Base-by-base conservation (phyloP, 179 eudicot species). In the Beta lomatogona region DNA sequence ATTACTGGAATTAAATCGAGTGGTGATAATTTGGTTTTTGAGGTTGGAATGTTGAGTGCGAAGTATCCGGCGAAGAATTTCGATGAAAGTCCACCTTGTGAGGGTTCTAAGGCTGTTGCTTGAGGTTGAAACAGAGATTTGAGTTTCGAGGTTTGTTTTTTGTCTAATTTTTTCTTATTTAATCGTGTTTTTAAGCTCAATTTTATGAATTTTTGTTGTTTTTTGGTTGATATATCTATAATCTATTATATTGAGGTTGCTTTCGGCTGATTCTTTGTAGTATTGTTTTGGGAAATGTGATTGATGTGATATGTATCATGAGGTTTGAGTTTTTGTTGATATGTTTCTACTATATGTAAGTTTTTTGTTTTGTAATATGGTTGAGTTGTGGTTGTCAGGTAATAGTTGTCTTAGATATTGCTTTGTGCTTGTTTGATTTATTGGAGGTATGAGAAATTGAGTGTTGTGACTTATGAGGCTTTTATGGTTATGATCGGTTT, bases 41-140 rank as follows among this genome's bases (percentile, higher is more conserved):
- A 93, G 85, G 95, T 93, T 61, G 97, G 97, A n/a, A 60, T 89
- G 86, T 87, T 90, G 66, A 81, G 87, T 50, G 95, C 92, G 8
- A 92, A 92, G 79, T 92, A 92, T 75, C 94, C 95, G 2, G 81
- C 88, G 2, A 86, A 85, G 77, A 92, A 89, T 65, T 93, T 93
- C 71, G 84, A 82, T 19, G 86, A 73, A 73, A 80, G 84, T 71
- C 95, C 93, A 6, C 85, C 77, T 48, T 93, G 97, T 78, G 94
- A 93, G 79, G 97, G 94, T 22, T 75, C 78, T 18, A 86, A 80
- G 48, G 85, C 92, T 18, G 86, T 86, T 82, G 89, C 92, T 16
- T 93, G 71, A 83, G 52, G 21, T 44, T 53, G 4, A n/a, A 2
- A 13, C 3, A 1, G 18, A 48, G 73, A 6, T 18, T 13, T 19